A percentile compares a stretch with the other conserved stretches of the same genome.
These are phyloP conservation scores for Massarina eburnea DNA, from an alignment of 2,329 filamentous ascomycete genomes.

Conservation along the genomic window DNA sequence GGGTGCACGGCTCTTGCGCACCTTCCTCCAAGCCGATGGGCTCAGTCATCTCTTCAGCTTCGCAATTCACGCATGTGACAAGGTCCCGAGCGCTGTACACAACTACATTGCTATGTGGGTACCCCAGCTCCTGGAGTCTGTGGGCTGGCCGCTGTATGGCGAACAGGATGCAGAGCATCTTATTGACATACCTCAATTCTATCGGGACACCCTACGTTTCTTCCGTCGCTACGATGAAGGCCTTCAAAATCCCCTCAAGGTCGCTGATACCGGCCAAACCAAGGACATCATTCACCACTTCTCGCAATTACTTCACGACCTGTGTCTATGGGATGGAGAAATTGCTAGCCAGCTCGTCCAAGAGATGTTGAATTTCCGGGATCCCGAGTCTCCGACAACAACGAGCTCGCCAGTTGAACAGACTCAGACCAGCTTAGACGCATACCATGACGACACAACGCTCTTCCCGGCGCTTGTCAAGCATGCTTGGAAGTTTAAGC, in stretches of 20 bases:
- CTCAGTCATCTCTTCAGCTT: slow-evolving; percentile 28
- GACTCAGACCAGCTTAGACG: slow-evolving; percentile 4
- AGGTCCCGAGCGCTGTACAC: slow-evolving; percentile 17
- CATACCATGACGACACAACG: slow-evolving; percentile 26
- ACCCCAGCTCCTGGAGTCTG: slow-evolving; percentile 19
- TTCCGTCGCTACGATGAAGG: slow-evolving; percentile 32
- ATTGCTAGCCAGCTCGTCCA: slow-evolving; percentile 27
- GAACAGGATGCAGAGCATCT: slow-evolving; percentile 7
- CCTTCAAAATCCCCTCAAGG: slow-evolving; percentile 30
- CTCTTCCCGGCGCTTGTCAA: slow-evolving; percentile 56
- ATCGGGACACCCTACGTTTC: slow-evolving; percentile 22
- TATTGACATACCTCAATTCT: slow-evolving; percentile 21
- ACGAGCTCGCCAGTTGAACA: slow-evolving; percentile 9
- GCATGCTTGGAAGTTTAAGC: slow-evolving; percentile 69
- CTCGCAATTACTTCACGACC: slow-evolving; percentile 21
- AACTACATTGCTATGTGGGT: slow-evolving; percentile 18
- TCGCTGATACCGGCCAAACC: slow-evolving; percentile 24
- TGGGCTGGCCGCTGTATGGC: slow-evolving; percentile 27
- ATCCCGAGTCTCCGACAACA: slow-evolving; percentile 25
- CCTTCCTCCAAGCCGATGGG: slow-evolving; percentile 29
- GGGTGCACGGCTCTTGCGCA: slow-evolving; percentile 18
- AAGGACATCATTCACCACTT: slow-evolving; percentile 29
- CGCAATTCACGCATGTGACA: slow-evolving; percentile 21
- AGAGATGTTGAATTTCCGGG: slow-evolving; percentile 25
- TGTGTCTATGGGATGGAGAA: slow-evolving; percentile 30